Conservation (phyloP, 139 green algal genomes). For the Chlorella sp. region DNA sequence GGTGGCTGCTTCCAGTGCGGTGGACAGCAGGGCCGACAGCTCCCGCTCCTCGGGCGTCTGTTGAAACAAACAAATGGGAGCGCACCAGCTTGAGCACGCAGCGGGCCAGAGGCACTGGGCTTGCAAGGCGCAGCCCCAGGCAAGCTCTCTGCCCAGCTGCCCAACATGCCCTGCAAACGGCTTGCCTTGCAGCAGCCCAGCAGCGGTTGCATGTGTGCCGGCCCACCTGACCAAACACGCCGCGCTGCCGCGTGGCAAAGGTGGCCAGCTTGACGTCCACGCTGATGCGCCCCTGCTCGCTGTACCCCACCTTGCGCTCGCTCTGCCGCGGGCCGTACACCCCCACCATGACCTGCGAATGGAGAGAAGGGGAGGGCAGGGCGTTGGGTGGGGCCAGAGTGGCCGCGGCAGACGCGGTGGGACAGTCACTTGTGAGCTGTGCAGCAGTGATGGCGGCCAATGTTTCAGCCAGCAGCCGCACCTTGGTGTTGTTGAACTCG, state of each 20-base stretch:
- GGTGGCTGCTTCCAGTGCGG: conserved; percentile 63
- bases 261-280: conserved; percentile 74
- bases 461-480: no score
- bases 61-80: not conserved
- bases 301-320: conserved; percentile 64
- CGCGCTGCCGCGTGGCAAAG: conserved; percentile 61
- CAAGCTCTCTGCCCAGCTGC: no score
- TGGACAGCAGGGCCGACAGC: conserved; percentile 32
- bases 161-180: no score
- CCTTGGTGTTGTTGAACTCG: conserved; percentile 80
- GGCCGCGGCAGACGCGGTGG: no score
- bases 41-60: conserved; percentile 46
- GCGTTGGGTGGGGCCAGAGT: no score
- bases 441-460: no score
- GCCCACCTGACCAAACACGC: conserved; percentile 46
- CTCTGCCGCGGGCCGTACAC: conserved; percentile 81
- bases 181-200: not conserved
- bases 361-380: not conserved
- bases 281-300: conserved; percentile 65
- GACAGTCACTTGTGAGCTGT: no score
- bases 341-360: conserved; percentile 67
- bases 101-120: no score
- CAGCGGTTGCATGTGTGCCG: no score
- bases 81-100: not conserved
- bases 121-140: no score